These are phyloP conservation scores for Gracilaria gracilis DNA, from an alignment of 23 red algal species.

Conservation along the genomic window DNA sequence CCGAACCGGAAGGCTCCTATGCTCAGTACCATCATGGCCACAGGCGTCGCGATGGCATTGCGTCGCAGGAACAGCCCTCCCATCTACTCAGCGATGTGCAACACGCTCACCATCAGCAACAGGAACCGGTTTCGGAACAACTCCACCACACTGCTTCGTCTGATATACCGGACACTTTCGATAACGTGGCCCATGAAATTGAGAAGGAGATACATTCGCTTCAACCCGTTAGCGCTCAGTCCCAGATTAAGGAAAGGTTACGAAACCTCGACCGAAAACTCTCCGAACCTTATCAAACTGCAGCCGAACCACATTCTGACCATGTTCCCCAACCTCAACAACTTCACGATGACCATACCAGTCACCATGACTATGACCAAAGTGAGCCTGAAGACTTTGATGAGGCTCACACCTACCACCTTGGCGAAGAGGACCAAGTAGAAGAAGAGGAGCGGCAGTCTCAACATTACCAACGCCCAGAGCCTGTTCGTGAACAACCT, in stretches of 20 bases:
- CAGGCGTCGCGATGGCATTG: neutral
- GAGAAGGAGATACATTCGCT: constrained; percentile 46
- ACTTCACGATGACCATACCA: neutral
- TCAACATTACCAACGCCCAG: too few relatives aligned
- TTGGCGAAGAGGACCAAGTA: constrained; percentile 9
- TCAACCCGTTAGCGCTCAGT: constrained; percentile 9
- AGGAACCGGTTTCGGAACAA: constrained; percentile 47
- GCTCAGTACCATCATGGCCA: constrained; percentile 43
- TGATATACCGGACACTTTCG: constrained; percentile 52
- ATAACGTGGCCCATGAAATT: constrained; percentile 37
- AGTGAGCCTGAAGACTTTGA: constrained; percentile 7
- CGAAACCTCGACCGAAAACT: neutral
- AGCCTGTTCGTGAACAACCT: neutral
- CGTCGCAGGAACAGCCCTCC: neutral
- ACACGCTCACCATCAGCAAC: neutral
- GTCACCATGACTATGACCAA: constrained; percentile 16
- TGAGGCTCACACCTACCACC: constrained; percentile 8
- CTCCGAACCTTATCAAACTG: neutral
- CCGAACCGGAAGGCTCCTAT: constrained; percentile 40
- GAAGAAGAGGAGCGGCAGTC: neutral
- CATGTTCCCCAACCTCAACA: neutral
- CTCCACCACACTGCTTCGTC: neutral
- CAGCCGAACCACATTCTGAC: neutral
- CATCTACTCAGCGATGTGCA: constrained; percentile 1
- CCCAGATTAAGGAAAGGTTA: constrained; percentile 11